phyloP scores from a whole-genome alignment of 768 basidiomycete species.

The Lentinus tigrinus region DNA sequence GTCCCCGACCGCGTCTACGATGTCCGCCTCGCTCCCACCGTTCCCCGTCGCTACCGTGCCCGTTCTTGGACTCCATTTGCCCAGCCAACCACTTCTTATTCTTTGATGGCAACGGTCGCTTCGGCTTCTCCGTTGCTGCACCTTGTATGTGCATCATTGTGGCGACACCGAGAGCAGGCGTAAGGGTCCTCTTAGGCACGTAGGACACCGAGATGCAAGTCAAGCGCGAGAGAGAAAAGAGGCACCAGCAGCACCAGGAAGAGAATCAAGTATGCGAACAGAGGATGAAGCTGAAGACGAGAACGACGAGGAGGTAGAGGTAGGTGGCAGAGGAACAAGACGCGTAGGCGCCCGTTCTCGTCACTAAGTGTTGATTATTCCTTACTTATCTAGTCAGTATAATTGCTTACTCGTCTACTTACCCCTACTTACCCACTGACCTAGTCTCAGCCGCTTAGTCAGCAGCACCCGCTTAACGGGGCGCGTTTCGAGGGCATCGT shows the following conservation, averaged over 20 bases:
- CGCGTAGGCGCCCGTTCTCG: neutral
- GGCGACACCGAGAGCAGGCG: neutral
- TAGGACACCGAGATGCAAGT: too few relatives aligned
- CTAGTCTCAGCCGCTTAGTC: neutral
- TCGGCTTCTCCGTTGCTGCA: constrained; percentile 14
- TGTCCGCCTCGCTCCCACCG: constrained; percentile 65
- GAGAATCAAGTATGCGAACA: too few relatives aligned
- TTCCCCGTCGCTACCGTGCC: constrained; percentile 44
- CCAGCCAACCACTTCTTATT: constrained; percentile 66
- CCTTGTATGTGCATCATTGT: constrained; percentile 21
- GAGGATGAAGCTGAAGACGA: neutral
- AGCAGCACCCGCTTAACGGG: neutral
- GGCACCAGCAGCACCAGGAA: neutral
- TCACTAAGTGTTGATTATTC: too few relatives aligned
- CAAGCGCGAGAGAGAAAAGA: too few relatives aligned
- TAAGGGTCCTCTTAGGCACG: neutral
- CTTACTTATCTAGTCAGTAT: neutral
- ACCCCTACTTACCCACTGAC: neutral
- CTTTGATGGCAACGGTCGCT: constrained; percentile 37
- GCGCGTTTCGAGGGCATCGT: neutral
- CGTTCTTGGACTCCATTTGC: constrained; percentile 39
- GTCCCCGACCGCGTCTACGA: constrained; percentile 49
- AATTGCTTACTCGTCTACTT: constrained; percentile 1
- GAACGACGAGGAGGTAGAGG: neutral
- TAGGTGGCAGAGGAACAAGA: neutral